These are phyloP conservation scores for Aspergillus sp. DNA, from an alignment of 2,329 filamentous ascomycete species.

Conservation along the genomic window DNA sequence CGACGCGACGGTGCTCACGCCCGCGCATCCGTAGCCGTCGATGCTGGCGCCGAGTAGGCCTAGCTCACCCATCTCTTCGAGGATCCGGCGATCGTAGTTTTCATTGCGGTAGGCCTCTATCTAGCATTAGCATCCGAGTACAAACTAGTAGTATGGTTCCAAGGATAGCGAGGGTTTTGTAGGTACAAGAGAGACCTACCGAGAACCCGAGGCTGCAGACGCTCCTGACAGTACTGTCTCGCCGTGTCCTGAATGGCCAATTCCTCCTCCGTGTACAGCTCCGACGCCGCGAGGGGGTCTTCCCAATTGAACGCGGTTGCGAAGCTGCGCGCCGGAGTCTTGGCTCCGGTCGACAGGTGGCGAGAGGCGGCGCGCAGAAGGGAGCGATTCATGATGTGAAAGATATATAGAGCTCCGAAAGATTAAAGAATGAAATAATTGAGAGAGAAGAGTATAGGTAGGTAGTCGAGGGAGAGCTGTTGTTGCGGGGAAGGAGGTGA, in stretches of 20 bases:
- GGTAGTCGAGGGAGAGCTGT: constrained; percentile 1
- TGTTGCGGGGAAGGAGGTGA: constrained; percentile 6
- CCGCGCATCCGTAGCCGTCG: constrained; percentile 83
- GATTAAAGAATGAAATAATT: not conserved
- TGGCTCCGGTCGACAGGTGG: constrained; percentile 21
- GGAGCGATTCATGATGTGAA: constrained; percentile 32
- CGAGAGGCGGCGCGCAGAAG: constrained; percentile 31
- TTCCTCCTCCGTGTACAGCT: constrained; percentile 85
- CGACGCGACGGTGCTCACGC: constrained; percentile 82
- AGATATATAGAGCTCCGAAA: too few relatives aligned
- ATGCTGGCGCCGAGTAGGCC: constrained; percentile 86
- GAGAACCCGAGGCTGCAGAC: constrained; percentile 77
- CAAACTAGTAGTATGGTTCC: too few relatives aligned
- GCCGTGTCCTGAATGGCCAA: constrained; percentile 85
- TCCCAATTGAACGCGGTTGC: constrained; percentile 75
- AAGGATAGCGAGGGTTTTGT: not conserved
- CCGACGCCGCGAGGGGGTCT: constrained; percentile 74
- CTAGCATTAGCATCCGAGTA: not conserved
- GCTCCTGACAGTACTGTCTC: constrained; percentile 90
- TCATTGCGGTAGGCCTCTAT: constrained; percentile 83
- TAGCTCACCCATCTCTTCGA: constrained; percentile 88
- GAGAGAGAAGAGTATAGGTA: not conserved
- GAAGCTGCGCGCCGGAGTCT: constrained; percentile 24
- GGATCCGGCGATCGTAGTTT: constrained; percentile 78
- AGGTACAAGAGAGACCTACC: constrained; percentile 54